Conservation (phyloP, 2,329 filamentous ascomycete genomes). For the Fusarium sororula region DNA sequence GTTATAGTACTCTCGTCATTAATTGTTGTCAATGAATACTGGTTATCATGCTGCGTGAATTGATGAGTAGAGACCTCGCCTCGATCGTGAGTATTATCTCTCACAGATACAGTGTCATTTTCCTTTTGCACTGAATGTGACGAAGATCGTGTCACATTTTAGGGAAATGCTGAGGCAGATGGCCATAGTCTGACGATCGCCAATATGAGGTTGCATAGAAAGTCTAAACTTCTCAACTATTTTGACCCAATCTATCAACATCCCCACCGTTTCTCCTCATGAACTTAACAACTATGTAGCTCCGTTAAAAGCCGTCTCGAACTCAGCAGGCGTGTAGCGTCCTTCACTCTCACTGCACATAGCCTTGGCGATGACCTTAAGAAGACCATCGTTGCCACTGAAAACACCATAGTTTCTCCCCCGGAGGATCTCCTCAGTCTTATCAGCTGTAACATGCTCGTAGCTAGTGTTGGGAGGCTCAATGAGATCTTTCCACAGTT, state of each 20-base stretch:
- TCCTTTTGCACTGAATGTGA: too few relatives aligned
- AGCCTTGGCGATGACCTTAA: slow-evolving; percentile 9
- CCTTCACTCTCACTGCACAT: slow-evolving; percentile 2
- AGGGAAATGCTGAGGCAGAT: rapidly evolving
- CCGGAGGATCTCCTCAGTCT: neutral
- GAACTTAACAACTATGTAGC: neutral
- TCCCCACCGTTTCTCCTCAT: rapidly evolving
- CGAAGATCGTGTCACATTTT: too few relatives aligned
- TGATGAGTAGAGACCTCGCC: too few relatives aligned
- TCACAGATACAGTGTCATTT: too few relatives aligned
- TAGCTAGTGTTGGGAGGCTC: neutral
- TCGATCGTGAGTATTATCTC: rapidly evolving
- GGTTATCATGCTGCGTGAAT: too few relatives aligned
- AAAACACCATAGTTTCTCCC: slow-evolving; percentile 2
- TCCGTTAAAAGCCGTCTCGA: neutral
- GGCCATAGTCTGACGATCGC: rapidly evolving
- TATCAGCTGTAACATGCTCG: neutral
- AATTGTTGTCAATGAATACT: neutral
- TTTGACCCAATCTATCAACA: rapidly evolving
- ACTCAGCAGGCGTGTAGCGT: neutral
- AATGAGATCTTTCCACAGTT: slow-evolving; percentile 20
- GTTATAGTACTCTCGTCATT: rapidly evolving
- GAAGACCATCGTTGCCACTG: slow-evolving; percentile 4
- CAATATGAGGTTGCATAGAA: too few relatives aligned
- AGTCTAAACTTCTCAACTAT: neutral